Evolutionary conservation across 805 yeast species (phyloP).

Genomic region (Peterozyma xylosa): DNA sequence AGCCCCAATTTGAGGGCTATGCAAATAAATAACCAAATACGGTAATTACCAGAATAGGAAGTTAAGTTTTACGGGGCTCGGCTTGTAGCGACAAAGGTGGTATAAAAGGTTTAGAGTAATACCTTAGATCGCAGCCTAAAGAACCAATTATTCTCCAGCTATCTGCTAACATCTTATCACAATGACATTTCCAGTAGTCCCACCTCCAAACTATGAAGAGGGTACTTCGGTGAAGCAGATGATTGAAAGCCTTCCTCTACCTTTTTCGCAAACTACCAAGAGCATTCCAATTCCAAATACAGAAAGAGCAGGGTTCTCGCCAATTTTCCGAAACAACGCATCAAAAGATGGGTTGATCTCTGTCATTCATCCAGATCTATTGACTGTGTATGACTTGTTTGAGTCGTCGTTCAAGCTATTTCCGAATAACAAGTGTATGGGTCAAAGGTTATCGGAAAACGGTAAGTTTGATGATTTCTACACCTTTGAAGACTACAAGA

Average conservation of each 20-base stretch:
- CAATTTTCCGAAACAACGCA: slow-evolving; percentile 3
- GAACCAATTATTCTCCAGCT: too few relatives aligned
- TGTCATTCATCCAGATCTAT: slow-evolving; percentile 25
- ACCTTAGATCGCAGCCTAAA: too few relatives aligned
- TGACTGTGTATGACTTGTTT: slow-evolving; percentile 30
- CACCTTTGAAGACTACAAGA: slow-evolving; percentile 33
- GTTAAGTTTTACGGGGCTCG: too few relatives aligned
- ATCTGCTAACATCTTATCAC: not conserved
- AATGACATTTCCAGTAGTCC: not conserved
- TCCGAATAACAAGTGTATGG: slow-evolving; percentile 27
- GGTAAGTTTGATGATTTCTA: slow-evolving; percentile 32
- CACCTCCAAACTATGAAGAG: not conserved
- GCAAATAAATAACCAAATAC: too few relatives aligned
- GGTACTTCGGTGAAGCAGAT: not conserved
- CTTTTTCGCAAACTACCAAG: not conserved
- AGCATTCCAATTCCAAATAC: not conserved
- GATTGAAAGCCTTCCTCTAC: not conserved
- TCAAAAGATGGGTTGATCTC: not conserved
- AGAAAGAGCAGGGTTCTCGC: slow-evolving; percentile 3
- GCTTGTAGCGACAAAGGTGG: too few relatives aligned
- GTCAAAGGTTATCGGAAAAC: slow-evolving; percentile 24
- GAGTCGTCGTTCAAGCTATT: slow-evolving; percentile 17
- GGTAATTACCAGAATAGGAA: too few relatives aligned
- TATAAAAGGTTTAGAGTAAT: too few relatives aligned
- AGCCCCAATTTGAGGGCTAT: too few relatives aligned